Evolutionary conservation across 805 yeast genomes (phyloP).

Genomic region (Candida golubevii): DNA sequence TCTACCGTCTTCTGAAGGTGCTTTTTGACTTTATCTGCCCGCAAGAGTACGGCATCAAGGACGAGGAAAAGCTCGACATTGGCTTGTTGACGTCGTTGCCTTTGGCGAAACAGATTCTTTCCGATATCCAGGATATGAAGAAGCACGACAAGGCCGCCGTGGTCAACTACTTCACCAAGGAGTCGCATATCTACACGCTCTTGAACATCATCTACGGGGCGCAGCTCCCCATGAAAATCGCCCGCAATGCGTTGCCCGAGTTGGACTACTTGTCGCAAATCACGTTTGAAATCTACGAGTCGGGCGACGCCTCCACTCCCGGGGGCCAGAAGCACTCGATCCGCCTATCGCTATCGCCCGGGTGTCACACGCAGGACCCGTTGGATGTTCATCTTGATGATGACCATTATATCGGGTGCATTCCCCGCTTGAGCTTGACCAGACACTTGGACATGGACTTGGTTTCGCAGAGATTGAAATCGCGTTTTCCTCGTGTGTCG

Average conservation of each 20-base stretch:
- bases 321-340: conserved; percentile 83
- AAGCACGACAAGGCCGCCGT: conserved; percentile 77
- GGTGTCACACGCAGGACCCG: conserved; percentile 98
- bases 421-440: conserved; percentile 84
- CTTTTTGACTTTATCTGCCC: conserved; percentile 97
- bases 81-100: conserved; percentile 94
- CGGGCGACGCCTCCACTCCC: conserved; percentile 53
- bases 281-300: conserved; percentile 87
- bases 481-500: conserved; percentile 79
- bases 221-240: conserved; percentile 90
- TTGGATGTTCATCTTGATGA: conserved; percentile 94
- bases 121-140: conserved; percentile 77
- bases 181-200: conserved; percentile 91
- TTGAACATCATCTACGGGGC: conserved; percentile 88
- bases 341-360: conserved; percentile 90
- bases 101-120: conserved; percentile 78
- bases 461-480: conserved; percentile 73
- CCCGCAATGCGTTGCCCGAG: conserved; percentile 93
- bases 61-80: conserved; percentile 90
- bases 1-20: conserved; percentile 86
- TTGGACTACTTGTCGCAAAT: conserved; percentile 93
- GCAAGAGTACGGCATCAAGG: conserved; percentile 96
- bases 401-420: conserved; percentile 94
- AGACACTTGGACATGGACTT: conserved; percentile 90
- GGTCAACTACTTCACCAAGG: conserved; percentile 91